phyloP scores from a whole-genome alignment of 345 rosid species.

The Hibiscus tridactylites region DNA sequence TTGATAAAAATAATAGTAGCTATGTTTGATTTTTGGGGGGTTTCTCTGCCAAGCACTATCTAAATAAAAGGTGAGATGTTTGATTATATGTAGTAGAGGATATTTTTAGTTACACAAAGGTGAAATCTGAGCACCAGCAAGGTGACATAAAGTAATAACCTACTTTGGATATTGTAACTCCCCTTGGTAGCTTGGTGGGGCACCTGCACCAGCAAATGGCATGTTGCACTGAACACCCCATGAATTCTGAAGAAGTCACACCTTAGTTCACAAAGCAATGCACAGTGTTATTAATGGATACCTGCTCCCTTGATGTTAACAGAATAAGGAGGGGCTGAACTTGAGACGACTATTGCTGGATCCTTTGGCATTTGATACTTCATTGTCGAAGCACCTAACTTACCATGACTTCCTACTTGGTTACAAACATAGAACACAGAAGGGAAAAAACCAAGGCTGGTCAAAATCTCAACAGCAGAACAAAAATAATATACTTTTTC shows the following conservation, averaged over 20 bases:
- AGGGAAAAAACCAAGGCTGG: constrained; percentile 1
- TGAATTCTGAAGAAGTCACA: constrained; percentile 10
- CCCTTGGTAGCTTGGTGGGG: constrained; percentile 21
- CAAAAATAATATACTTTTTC: background rate
- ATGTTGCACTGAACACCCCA: background rate
- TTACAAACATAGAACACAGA: constrained; percentile 4
- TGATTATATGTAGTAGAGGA: background rate
- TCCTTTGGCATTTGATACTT: constrained; percentile 12
- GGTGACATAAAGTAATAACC: constrained; percentile 14
- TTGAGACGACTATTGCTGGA: constrained; percentile 5
- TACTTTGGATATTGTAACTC: constrained; percentile 37
- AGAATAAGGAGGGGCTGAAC: constrained; percentile 13
- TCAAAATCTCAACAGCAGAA: constrained; percentile 8
- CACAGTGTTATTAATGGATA: constrained; percentile 20
- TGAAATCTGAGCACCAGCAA: background rate
- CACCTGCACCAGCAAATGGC: constrained; percentile 36
- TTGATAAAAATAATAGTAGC: background rate
- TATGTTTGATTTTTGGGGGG: background rate
- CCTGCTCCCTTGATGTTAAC: constrained; percentile 28
- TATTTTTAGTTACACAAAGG: background rate
- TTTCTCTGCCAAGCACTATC: background rate
- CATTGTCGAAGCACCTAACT: constrained; percentile 11
- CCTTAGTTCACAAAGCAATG: constrained; percentile 8
- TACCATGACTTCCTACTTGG: constrained; percentile 20
- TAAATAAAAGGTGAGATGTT: background rate